Percentiles rank a stretch among this genome's conserved stretches.
Evolutionary conservation across 305 asterid genomes (phyloP).

Genomic region (Lippia alba): DNA sequence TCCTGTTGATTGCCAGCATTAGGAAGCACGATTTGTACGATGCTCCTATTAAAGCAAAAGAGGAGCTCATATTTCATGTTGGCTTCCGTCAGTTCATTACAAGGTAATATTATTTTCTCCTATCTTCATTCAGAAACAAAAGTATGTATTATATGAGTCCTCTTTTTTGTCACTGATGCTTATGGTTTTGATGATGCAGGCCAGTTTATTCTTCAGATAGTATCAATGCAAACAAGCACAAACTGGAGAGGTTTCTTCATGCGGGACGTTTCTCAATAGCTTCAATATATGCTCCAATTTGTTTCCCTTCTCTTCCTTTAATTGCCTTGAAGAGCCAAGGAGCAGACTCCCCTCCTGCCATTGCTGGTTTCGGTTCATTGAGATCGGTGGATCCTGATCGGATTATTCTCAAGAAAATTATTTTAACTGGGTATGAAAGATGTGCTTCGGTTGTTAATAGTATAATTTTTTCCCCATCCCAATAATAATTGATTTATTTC

Average conservation of each 20-base stretch:
- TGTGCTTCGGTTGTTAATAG: background rate
- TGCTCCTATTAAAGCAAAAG: slow-evolving; percentile 96
- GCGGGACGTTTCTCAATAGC: slow-evolving; percentile 85
- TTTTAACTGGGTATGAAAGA: slow-evolving; percentile 81
- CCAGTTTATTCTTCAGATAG: slow-evolving; percentile 84
- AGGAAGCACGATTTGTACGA: slow-evolving; percentile 77
- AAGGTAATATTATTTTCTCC: slow-evolving; percentile 48
- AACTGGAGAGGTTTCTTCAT: slow-evolving; percentile 99
- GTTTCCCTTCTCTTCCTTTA: slow-evolving; percentile 77
- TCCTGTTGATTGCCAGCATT: slow-evolving; percentile 54
- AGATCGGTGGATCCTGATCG: slow-evolving; percentile 83
- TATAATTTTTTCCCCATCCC: background rate
- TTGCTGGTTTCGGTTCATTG: slow-evolving; percentile 91
- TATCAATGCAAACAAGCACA: slow-evolving; percentile 78
- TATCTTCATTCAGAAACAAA: slow-evolving; percentile 3
- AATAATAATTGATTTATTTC: background rate
- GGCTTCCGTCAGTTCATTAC: slow-evolving; percentile 92
- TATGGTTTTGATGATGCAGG: slow-evolving; percentile 53
- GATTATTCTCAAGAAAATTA: slow-evolving; percentile 85
- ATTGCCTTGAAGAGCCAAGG: slow-evolving; percentile 75
- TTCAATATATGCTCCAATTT: slow-evolving; percentile 86
- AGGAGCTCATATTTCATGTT: slow-evolving; percentile 86
- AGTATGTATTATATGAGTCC: background rate
- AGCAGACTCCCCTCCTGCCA: slow-evolving; percentile 54
- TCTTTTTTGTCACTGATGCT: background rate